phyloP scores from a whole-genome alignment of 2,329 filamentous ascomycete genomes.

The Penicillium palitans region DNA sequence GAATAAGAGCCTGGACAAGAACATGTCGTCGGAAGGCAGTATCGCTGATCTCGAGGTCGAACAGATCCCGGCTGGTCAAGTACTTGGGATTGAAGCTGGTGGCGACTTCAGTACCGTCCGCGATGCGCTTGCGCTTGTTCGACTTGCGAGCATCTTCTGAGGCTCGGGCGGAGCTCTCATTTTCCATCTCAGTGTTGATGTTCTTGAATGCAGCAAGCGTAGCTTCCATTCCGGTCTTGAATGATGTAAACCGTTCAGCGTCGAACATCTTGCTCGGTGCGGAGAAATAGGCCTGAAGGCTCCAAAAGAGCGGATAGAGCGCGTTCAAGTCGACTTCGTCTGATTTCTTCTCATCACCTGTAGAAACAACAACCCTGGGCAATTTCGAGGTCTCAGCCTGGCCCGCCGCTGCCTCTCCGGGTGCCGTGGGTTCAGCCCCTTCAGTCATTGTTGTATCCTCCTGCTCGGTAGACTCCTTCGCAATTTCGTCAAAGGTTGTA shows the following conservation, averaged over 20 bases:
- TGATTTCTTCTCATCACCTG: constrained; percentile 19
- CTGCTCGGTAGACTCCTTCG: constrained; percentile 37
- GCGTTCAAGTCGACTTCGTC: constrained; percentile 65
- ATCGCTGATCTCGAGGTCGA: constrained; percentile 94
- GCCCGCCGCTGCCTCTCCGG: constrained; percentile 32
- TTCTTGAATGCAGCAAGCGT: constrained; percentile 75
- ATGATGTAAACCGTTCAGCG: constrained; percentile 62
- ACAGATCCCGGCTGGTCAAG: constrained; percentile 93
- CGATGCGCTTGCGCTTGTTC: constrained; percentile 68
- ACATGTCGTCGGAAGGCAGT: constrained; percentile 92
- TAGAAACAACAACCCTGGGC: constrained; percentile 32
- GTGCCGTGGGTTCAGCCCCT: constrained; percentile 37
- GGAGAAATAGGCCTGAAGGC: constrained; percentile 86
- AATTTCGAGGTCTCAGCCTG: constrained; percentile 20
- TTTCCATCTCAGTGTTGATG: constrained; percentile 66
- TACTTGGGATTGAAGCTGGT: constrained; percentile 96
- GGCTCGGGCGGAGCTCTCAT: constrained; percentile 58
- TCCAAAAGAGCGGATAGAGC: constrained; percentile 93
- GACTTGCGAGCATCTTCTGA: constrained; percentile 65
- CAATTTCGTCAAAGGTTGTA: constrained; percentile 72
- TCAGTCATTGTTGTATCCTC: constrained; percentile 64
- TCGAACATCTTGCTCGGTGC: constrained; percentile 83
- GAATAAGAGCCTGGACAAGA: constrained; percentile 89
- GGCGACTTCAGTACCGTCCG: constrained; percentile 61
- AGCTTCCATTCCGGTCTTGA: constrained; percentile 62